Base-by-base conservation (phyloP, 805 yeast species). In the Metschnikowia baotianmanensis region DNA sequence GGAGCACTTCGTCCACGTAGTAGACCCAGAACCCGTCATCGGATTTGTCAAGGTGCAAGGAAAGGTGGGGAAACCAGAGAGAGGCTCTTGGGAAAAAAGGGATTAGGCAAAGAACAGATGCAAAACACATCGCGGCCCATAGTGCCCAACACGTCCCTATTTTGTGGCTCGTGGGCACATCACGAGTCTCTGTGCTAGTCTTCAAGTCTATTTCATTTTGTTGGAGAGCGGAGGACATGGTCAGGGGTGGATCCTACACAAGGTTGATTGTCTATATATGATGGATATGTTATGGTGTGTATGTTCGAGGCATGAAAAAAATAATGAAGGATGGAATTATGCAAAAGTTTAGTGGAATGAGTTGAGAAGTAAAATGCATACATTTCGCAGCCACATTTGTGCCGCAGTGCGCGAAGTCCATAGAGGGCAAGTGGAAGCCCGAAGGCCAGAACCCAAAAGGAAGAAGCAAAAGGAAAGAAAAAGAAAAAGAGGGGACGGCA, bases 1-100 rank as follows among this genome's bases (percentile, higher is more conserved):
- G 68, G 34, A 74, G 54, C 10, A 71, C 71, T 40, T 72, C 77
- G 36, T 64, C 57, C 6, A 72, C 48, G 19, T 50, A 66, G 15
- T 35, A 23, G 38, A 53, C 47, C 20, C 75, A 69, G n/a, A 57
- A 52, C 2, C 59, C 53, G 3, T 70, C 55, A 26, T 62, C 60
- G 38, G 67, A 70, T 12, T 59, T 56, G 31, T 47, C 48, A 16
- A 71, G 58, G 34, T 67, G 67, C 17, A 77, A 51, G 17, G 67
- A 65, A 19, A 67, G 55, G 33, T 72, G 77, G 0, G 82, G 77
- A 22, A 45, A 32, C 50, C 46, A 46, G 13, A 48, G 38, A 8
- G 52, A 40, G 2, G 52, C 47, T n/a, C 43, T 26, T 21, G 28
- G 34, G 34, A 46, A 36, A 20, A 32, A 20, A 3, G 52, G 50